Evolutionary conservation across 176 grass and related monocot species (phyloP), one percentile per base, ranked within the genome.

Genomic region (Juncus effusus): DNA sequence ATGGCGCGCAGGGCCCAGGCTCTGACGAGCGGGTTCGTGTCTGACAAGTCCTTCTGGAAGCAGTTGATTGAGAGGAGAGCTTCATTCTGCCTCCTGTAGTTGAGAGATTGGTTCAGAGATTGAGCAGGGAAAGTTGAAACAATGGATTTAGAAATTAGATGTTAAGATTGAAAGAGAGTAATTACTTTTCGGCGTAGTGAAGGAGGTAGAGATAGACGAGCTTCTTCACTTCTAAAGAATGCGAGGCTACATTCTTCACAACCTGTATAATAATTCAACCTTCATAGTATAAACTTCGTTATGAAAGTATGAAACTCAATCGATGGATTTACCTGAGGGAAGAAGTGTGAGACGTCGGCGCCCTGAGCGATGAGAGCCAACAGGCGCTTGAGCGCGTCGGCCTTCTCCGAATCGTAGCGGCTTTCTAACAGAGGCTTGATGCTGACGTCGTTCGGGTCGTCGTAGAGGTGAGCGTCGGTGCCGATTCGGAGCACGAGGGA

Each of bases 171-270:
- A 37, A 74, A 59, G 7, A 56, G 15, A 13, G 10, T 41, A 49
- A 80, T 13, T 89, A 97, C 93, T 92, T 92, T 59, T 97, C 88
- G 3, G 93, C 93, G 60, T 97, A 97, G 76, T 97, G 93, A 52
- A 97, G 93, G 3, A 97, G 72, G 73, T 97, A 97, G 63, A 97
- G 77, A 55, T 97, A 97, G 40, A 97, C 88, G 7, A 92, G 93
- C 77, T 97, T 97, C 88, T 97, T 97, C 47, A 97, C 88, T 67
- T 97, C 88, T 16, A 97, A 80, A 0, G 88, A 96, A 54, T 82
- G 80, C 16, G 88, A 81, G 13, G 88, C 93, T 10, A 97, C 85
- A 61, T 92, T 97, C 88, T 97, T 97, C 63, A 92, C 88, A 13
- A 97, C 93, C 85, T 95, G 64, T 35, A 9, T 8, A 16, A 5